phyloP scores from a whole-genome alignment of 208 protist species.

The Trypanosoma grayi region DNA sequence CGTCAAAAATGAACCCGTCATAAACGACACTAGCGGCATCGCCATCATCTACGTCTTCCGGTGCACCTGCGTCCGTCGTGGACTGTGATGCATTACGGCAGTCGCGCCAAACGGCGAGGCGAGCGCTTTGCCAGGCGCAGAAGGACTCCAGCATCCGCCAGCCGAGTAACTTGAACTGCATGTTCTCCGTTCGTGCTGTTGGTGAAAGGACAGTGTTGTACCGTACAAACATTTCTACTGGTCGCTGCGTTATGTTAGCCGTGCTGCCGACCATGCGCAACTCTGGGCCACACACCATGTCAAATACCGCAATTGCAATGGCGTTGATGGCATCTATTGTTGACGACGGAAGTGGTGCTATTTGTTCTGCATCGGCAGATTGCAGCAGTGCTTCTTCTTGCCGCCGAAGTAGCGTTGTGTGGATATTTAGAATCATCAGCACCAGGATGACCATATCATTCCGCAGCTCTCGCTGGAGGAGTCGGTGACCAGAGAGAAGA shows the following conservation, averaged over 20 bases:
- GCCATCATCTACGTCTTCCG: background rate
- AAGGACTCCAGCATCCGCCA: slow-evolving; percentile 74
- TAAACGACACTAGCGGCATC: slow-evolving; percentile 1
- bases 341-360: slow-evolving; percentile 20
- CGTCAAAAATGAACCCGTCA: slow-evolving; percentile 38
- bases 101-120: slow-evolving; percentile 18
- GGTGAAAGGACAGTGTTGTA: slow-evolving; percentile 60
- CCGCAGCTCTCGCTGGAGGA: slow-evolving; percentile 54
- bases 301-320: slow-evolving; percentile 56
- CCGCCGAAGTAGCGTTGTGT: slow-evolving; percentile 23
- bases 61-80: background rate
- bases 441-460: slow-evolving; percentile 62
- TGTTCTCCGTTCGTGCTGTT: slow-evolving; percentile 42
- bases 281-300: slow-evolving; percentile 67
- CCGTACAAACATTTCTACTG: slow-evolving; percentile 34
- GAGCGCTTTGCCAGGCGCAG: slow-evolving; percentile 59
- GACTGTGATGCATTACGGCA: slow-evolving; percentile 4
- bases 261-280: slow-evolving; percentile 27
- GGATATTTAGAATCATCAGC: slow-evolving; percentile 35
- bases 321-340: slow-evolving; percentile 63
- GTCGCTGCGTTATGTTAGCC: background rate
- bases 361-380: background rate
- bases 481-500: slow-evolving; percentile 51
- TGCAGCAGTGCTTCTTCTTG: slow-evolving; percentile 1
- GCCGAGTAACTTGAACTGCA: slow-evolving; percentile 74